Percentiles rank a stretch among this genome's conserved stretches.
Evolutionary conservation across 2,329 filamentous ascomycete species (phyloP).

Genomic region (Phyllachora maydis): DNA sequence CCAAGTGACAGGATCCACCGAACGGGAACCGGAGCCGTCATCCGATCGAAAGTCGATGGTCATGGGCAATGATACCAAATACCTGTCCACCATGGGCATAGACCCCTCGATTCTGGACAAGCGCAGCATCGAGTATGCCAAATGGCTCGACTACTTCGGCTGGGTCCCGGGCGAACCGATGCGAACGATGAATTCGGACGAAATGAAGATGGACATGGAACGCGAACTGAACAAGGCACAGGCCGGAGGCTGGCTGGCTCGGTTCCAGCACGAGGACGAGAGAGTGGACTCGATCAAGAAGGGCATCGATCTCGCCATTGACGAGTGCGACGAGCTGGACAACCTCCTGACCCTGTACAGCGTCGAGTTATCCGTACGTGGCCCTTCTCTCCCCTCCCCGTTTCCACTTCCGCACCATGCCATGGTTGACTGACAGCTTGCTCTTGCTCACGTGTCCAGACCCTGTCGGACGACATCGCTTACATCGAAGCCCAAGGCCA

Average conservation of each 20-base stretch:
- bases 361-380: slow-evolving; percentile 71
- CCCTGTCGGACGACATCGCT: slow-evolving; percentile 82
- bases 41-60: slow-evolving; percentile 30
- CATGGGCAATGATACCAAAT: slow-evolving; percentile 57
- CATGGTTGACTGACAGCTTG: too few relatives aligned
- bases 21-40: slow-evolving; percentile 14
- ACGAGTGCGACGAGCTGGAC: slow-evolving; percentile 90
- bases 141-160: slow-evolving; percentile 68
- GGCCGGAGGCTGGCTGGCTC: slow-evolving; percentile 77
- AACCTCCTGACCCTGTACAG: slow-evolving; percentile 85
- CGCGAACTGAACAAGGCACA: slow-evolving; percentile 79
- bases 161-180: slow-evolving; percentile 65
- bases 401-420: too few relatives aligned
- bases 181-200: slow-evolving; percentile 54
- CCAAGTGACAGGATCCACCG: slow-evolving; percentile 1
- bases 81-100: slow-evolving; percentile 57
- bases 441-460: slow-evolving; percentile 29
- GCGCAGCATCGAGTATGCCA: slow-evolving; percentile 60
- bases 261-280: slow-evolving; percentile 72
- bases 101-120: slow-evolving; percentile 59
- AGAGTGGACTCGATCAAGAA: slow-evolving; percentile 70
- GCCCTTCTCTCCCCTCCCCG: neutral
- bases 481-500: slow-evolving; percentile 97
- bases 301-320: slow-evolving; percentile 75
- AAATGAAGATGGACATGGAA: slow-evolving; percentile 65